Conservation (phyloP, 2,329 filamentous ascomycete species). For the Byssochlamys sp. region DNA sequence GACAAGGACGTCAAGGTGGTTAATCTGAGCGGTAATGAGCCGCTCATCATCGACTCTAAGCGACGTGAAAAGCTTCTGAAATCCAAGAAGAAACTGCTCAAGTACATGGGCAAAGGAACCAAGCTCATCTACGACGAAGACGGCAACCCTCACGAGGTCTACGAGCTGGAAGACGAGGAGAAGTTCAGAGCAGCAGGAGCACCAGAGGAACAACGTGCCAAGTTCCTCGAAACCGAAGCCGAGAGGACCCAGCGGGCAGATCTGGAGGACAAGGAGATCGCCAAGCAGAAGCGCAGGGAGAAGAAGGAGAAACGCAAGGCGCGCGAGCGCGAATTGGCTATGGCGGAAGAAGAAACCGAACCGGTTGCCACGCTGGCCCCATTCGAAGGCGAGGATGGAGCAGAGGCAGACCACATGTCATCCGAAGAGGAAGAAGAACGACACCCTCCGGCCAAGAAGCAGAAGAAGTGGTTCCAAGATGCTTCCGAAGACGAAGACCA, state of each 20-base stretch:
- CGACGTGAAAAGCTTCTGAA: slow-evolving; percentile 89
- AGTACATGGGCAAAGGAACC: slow-evolving; percentile 75
- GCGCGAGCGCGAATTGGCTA: slow-evolving; percentile 28
- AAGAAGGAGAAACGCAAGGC: slow-evolving; percentile 39
- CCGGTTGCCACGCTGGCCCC: slow-evolving; percentile 21
- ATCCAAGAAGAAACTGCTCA: slow-evolving; percentile 87
- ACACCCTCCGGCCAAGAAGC: slow-evolving; percentile 28
- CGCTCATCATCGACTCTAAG: slow-evolving; percentile 83
- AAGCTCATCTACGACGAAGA: slow-evolving; percentile 91
- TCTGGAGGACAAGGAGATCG: slow-evolving; percentile 69
- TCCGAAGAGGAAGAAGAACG: slow-evolving; percentile 15
- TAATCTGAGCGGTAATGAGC: slow-evolving; percentile 52
- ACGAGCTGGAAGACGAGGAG: slow-evolving; percentile 78
- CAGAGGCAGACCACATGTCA: slow-evolving; percentile 5
- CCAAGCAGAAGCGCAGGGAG: slow-evolving; percentile 58
- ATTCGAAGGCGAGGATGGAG: slow-evolving; percentile 14
- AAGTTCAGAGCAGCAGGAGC: slow-evolving; percentile 67
- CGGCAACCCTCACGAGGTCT: slow-evolving; percentile 71
- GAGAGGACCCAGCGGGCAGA: slow-evolving; percentile 66
- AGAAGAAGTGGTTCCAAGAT: slow-evolving; percentile 30
- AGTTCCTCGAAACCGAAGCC: slow-evolving; percentile 68
- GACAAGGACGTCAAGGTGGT: slow-evolving; percentile 35
- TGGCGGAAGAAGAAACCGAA: slow-evolving; percentile 17
- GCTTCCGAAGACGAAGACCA: slow-evolving; percentile 17
- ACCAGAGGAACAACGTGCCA: slow-evolving; percentile 63